These are phyloP conservation scores for Lojkania enalia DNA, from an alignment of 2,329 filamentous ascomycete species.

Conservation along the genomic window DNA sequence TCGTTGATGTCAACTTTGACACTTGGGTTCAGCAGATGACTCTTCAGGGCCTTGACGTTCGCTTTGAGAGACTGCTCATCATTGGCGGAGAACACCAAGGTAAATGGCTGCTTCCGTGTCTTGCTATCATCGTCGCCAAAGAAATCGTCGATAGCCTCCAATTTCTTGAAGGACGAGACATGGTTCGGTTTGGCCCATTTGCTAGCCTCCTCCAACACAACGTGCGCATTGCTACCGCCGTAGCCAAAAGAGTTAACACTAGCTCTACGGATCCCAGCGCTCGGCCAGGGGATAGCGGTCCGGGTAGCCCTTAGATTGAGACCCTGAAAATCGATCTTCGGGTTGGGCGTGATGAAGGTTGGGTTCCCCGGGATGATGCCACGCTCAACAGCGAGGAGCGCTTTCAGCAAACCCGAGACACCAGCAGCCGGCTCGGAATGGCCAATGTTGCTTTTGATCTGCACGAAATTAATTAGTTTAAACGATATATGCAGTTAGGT, in stretches of 20 bases:
- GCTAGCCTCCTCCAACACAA: conserved; percentile 14
- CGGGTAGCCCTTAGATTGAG: conserved; percentile 8
- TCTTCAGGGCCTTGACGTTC: conserved; percentile 2
- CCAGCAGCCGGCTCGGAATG: conserved; percentile 19
- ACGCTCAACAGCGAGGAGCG: conserved; percentile 36
- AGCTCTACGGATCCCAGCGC: conserved; percentile 2
- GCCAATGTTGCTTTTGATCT: conserved; percentile 22
- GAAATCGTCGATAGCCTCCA: conserved; percentile 1
- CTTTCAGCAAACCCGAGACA: conserved; percentile 21
- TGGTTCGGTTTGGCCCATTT: neutral
- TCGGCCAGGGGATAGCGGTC: conserved; percentile 8
- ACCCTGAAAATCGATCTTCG: conserved; percentile 3
- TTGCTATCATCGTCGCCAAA: conserved; percentile 4
- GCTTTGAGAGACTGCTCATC: conserved; percentile 10
- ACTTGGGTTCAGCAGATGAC: conserved; percentile 9
- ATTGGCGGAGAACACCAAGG: conserved; percentile 12
- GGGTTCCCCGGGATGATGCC: conserved; percentile 29
- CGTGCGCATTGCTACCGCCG: conserved; percentile 17
- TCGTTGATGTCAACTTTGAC: conserved; percentile 6
- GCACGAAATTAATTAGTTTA: neutral
- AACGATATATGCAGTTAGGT: neutral
- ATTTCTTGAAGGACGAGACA: neutral
- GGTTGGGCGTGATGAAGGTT: conserved; percentile 18
- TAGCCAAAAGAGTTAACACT: conserved; percentile 15
- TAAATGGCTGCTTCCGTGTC: neutral